phyloP scores from a whole-genome alignment of 768 basidiomycete species.

The Calocybe indica region DNA sequence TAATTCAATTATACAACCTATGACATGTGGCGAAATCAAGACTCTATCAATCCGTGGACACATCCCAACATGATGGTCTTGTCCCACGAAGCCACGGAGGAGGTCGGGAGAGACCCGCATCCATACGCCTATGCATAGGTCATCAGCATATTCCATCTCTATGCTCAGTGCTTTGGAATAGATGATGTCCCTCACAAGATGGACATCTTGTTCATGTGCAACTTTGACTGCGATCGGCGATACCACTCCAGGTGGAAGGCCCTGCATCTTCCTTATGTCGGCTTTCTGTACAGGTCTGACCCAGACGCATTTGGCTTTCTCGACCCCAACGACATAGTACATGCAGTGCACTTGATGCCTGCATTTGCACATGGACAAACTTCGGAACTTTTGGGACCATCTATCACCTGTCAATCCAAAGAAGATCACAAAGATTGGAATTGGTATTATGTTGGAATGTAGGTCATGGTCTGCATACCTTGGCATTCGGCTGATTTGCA shows the following conservation, averaged over 20 bases:
- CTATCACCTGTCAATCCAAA: constrained; percentile 6
- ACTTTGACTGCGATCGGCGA: constrained; percentile 13
- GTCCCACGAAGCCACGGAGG: constrained; percentile 1
- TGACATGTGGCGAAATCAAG: constrained; percentile 26
- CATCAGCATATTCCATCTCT: constrained; percentile 20
- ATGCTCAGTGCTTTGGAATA: constrained; percentile 1
- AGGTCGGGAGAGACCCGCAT: constrained; percentile 5
- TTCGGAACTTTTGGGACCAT: constrained; percentile 4
- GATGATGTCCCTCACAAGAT: constrained; percentile 7
- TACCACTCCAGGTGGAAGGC: constrained; percentile 11
- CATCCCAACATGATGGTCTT: constrained; percentile 22
- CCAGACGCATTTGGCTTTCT: constrained; percentile 32
- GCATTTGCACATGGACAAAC: constrained; percentile 17
- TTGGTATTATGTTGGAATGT: constrained; percentile 28
- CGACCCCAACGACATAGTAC: constrained; percentile 28
- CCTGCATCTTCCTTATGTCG: constrained; percentile 18
- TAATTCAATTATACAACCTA: constrained; percentile 34
- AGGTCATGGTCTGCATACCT: constrained; percentile 1
- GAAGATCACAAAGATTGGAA: constrained; percentile 19
- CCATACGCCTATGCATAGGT: constrained; percentile 4
- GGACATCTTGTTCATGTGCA: constrained; percentile 23
- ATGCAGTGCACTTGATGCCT: constrained; percentile 30
- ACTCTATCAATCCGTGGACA: constrained; percentile 23
- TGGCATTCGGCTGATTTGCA: neutral
- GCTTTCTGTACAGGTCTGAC: constrained; percentile 18